These are phyloP conservation scores for Rhynchospora breviuscula DNA, from an alignment of 176 grass and related monocot species.

Conservation along the genomic window DNA sequence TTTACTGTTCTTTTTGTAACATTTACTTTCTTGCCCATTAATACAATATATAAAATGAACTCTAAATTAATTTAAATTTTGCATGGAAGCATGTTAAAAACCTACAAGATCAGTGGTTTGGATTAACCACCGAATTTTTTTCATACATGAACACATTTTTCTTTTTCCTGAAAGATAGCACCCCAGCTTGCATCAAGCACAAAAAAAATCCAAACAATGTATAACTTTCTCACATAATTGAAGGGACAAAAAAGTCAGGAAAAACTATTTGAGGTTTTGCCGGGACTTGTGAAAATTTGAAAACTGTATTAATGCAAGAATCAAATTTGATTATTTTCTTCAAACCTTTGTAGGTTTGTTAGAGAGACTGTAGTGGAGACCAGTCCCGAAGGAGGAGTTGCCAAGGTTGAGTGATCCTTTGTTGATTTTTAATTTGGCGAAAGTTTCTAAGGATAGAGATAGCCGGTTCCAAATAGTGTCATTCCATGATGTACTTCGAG, in stretches of 20 bases:
- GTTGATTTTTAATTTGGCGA: conserved; percentile 13
- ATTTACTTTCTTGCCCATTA: neutral
- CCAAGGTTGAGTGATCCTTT: conserved; percentile 43
- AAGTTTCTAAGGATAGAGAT: conserved; percentile 23
- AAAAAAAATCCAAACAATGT: too few species aligned
- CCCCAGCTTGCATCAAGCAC: too few species aligned
- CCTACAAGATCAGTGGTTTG: too few species aligned
- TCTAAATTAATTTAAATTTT: too few species aligned
- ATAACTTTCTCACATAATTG: neutral
- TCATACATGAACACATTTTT: too few species aligned
- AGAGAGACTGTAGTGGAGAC: conserved; percentile 39
- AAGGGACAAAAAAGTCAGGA: neutral
- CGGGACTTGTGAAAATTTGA: neutral
- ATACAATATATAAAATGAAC: too few species aligned
- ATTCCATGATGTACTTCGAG: neutral
- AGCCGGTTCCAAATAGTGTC: neutral
- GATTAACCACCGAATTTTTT: too few species aligned
- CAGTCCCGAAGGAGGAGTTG: conserved; percentile 34
- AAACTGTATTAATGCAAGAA: conserved; percentile 1
- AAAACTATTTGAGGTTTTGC: neutral
- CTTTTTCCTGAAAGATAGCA: neutral
- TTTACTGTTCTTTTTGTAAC: neutral
- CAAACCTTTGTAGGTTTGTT: conserved; percentile 35
- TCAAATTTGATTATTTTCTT: neutral
- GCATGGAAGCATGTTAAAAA: too few species aligned